These are phyloP conservation scores for Rhodotorula sp. DNA, from an alignment of 1,284 basidiomycete species.

Conservation along the genomic window DNA sequence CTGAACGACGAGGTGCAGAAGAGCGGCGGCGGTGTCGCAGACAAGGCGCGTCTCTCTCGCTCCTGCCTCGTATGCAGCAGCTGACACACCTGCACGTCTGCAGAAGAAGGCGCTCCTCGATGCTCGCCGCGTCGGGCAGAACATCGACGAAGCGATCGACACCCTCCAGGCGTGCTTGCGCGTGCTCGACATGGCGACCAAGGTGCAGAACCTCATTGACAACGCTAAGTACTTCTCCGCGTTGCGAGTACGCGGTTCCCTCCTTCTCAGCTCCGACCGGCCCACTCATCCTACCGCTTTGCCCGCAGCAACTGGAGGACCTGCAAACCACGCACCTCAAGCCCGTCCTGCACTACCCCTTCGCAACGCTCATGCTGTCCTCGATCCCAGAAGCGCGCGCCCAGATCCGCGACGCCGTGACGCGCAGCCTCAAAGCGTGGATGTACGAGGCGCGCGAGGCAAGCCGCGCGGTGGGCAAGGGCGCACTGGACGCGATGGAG, in stretches of 20 bases:
- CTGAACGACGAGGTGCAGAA: constrained; percentile 61
- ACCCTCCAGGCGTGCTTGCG: constrained; percentile 88
- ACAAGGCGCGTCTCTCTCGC: constrained; percentile 60
- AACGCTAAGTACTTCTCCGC: constrained; percentile 91
- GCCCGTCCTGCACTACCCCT: constrained; percentile 85
- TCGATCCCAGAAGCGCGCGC: constrained; percentile 85
- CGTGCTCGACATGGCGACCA: constrained; percentile 90
- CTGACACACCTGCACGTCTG: neutral
- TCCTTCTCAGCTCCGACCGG: neutral
- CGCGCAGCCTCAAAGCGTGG: constrained; percentile 95
- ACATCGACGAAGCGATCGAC: constrained; percentile 95
- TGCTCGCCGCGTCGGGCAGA: constrained; percentile 84
- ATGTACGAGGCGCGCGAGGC: constrained; percentile 90
- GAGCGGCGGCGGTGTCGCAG: constrained; percentile 78
- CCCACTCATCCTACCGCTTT: constrained; percentile 21
- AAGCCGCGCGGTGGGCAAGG: constrained; percentile 78
- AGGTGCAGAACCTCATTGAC: constrained; percentile 87
- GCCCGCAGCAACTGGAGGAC: constrained; percentile 79
- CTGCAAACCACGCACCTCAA: constrained; percentile 88
- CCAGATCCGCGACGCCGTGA: constrained; percentile 90
- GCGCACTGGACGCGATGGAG: constrained; percentile 91
- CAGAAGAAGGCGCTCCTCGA: constrained; percentile 85
- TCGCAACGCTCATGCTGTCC: constrained; percentile 87
- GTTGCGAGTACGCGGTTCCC: constrained; percentile 56
- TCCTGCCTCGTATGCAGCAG: neutral